phyloP scores from a whole-genome alignment of 345 rosid species.

The Eucalyptus albens region DNA sequence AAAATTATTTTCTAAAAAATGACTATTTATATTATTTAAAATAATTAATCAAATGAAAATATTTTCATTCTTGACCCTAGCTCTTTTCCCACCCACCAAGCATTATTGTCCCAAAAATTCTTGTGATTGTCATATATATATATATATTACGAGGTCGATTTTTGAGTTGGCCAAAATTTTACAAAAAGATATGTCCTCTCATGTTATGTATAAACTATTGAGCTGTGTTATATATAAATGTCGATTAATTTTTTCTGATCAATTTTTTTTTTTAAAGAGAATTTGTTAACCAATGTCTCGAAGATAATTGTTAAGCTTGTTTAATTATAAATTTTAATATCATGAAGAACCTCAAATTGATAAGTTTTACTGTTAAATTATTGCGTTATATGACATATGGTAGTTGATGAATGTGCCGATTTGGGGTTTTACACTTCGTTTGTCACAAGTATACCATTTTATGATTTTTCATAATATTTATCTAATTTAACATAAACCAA shows the following conservation, averaged over 20 bases:
- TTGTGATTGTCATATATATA: no score
- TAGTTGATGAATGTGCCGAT: rapidly evolving
- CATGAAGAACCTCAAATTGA: no score
- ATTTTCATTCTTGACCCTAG: not conserved
- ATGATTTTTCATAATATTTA: no score
- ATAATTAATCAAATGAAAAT: no score
- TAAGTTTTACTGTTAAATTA: no score
- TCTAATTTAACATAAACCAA: no score
- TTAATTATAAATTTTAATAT: not conserved
- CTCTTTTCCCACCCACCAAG: not conserved
- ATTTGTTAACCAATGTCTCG: rapidly evolving
- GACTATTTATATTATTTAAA: no score
- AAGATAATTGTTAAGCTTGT: not conserved
- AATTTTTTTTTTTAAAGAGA: not conserved
- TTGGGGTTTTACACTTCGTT: no score
- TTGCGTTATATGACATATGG: no score
- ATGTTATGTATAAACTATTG: not conserved
- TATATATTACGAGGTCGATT: not conserved
- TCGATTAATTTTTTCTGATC: rapidly evolving
- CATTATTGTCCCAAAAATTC: not conserved
- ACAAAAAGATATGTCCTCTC: not conserved
- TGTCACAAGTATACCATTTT: no score
- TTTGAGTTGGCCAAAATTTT: not conserved
- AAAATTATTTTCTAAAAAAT: no score
- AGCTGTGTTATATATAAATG: not conserved